These are phyloP conservation scores for Globisporangium ultimum DNA, from an alignment of 352 stramenopile genomes.

Conservation along the genomic window DNA sequence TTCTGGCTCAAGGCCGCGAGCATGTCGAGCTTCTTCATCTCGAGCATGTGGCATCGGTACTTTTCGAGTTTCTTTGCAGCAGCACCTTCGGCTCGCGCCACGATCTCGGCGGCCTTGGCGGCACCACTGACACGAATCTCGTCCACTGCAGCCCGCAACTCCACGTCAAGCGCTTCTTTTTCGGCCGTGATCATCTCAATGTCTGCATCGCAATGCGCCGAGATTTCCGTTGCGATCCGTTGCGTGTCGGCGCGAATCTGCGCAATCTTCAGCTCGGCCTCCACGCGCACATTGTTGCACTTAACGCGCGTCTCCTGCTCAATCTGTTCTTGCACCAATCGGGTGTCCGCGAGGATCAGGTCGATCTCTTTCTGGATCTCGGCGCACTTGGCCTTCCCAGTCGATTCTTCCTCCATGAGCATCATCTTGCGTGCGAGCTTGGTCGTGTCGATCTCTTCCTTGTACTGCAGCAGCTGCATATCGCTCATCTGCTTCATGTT, in stretches of 20 bases:
- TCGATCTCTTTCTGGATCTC: slow-evolving; percentile 61
- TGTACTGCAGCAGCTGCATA: slow-evolving; percentile 67
- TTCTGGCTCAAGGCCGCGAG: slow-evolving; percentile 36
- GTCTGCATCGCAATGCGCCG: slow-evolving; percentile 35
- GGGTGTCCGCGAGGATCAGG: slow-evolving; percentile 48
- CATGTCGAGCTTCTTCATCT: slow-evolving; percentile 52
- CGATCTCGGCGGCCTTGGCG: slow-evolving; percentile 41
- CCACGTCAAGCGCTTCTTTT: slow-evolving; percentile 25
- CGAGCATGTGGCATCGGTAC: slow-evolving; percentile 29
- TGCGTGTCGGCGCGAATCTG: slow-evolving; percentile 47
- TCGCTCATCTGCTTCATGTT: slow-evolving; percentile 80
- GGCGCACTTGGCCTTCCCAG: slow-evolving; percentile 44
- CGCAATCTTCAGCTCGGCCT: slow-evolving; percentile 35
- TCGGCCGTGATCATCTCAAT: slow-evolving; percentile 39
- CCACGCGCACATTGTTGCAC: slow-evolving; percentile 42
- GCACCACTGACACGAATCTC: slow-evolving; percentile 26
- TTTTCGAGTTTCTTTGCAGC: slow-evolving; percentile 40
- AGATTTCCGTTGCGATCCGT: slow-evolving; percentile 39
- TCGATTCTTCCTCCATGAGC: slow-evolving; percentile 62
- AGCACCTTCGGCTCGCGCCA: slow-evolving; percentile 36
- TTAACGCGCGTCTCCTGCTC: slow-evolving; percentile 44
- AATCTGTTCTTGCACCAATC: slow-evolving; percentile 50
- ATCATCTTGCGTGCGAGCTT: slow-evolving; percentile 50
- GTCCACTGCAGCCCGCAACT: slow-evolving; percentile 30
- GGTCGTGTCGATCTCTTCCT: slow-evolving; percentile 51